A percentile compares a stretch with the other conserved stretches of the same genome.
phyloP scores from a whole-genome alignment of 169 alveolate species.

The Besnoitia besnoiti region DNA sequence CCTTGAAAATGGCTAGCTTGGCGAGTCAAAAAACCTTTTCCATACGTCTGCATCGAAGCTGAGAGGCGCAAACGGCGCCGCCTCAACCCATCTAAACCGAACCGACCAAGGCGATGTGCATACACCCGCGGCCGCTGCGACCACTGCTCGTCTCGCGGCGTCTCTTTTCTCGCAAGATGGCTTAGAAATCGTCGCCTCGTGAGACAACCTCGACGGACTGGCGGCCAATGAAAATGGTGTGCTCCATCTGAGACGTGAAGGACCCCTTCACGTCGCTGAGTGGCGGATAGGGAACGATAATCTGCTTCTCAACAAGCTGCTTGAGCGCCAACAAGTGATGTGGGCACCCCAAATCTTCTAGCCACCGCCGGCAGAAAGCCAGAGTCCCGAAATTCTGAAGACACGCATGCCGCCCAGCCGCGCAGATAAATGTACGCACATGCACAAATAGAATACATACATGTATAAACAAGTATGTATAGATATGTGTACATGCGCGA shows the following conservation, averaged over 20 bases:
- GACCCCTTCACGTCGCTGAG: constrained; percentile 95
- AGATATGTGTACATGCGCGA: not conserved
- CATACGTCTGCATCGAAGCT: no score
- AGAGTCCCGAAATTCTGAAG: constrained; percentile 96
- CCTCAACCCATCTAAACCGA: no score
- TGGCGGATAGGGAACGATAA: constrained; percentile 99
- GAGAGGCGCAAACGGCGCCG: no score
- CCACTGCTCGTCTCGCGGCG: no score
- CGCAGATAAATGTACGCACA: not conserved
- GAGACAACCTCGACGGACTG: constrained; percentile 97
- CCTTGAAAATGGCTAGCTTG: no score
- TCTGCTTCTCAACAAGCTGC: constrained; percentile 94
- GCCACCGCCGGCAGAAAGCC: constrained; percentile 99
- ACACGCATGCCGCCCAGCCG: no score
- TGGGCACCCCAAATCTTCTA: constrained; percentile 95
- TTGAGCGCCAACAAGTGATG: constrained; percentile 94
- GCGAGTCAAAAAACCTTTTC: no score
- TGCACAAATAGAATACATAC: not conserved
- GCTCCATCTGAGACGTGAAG: constrained; percentile 99
- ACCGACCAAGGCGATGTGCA: no score
- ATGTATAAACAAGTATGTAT: not conserved
- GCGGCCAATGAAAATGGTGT: constrained; percentile 97
- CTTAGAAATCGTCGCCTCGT: constrained; percentile 97
- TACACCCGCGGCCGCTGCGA: no score
- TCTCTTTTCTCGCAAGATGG: no score